Percentiles rank a stretch among this genome's conserved stretches.
Conservation (phyloP, 2,329 filamentous ascomycete species). For the Aspergillus amoenus region DNA sequence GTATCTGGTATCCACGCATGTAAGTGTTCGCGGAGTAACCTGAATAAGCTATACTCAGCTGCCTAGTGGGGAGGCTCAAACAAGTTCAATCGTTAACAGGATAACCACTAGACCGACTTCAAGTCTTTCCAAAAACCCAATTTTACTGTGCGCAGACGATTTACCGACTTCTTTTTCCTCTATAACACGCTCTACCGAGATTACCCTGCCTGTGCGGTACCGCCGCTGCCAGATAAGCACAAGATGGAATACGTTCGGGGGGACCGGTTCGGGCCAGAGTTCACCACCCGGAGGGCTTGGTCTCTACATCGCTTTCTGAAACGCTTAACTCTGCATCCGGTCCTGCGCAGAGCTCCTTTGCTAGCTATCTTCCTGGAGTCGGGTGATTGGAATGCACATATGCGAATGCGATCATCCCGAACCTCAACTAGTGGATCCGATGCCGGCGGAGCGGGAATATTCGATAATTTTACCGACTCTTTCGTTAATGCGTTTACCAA, state of each 20-base stretch:
- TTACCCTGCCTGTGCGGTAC: conserved; percentile 88
- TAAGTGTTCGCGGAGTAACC: conserved; percentile 43
- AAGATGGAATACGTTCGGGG: conserved; percentile 98
- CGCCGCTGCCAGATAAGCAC: conserved; percentile 95
- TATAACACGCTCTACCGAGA: conserved; percentile 86
- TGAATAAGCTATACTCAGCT: conserved; percentile 14
- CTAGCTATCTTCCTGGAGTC: conserved; percentile 90
- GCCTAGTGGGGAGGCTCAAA: conserved; percentile 15
- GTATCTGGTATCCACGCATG: conserved; percentile 88
- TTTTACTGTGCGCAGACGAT: conserved; percentile 80
- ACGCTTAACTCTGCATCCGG: conserved; percentile 82
- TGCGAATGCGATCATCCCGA: conserved; percentile 74
- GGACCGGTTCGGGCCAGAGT: conserved; percentile 91
- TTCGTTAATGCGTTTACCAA: conserved; percentile 98
- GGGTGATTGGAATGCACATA: conserved; percentile 93
- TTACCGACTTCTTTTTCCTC: conserved; percentile 96
- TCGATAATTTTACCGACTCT: conserved; percentile 92
- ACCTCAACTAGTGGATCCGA: conserved; percentile 52
- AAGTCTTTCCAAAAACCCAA: conserved; percentile 82
- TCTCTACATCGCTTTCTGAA: conserved; percentile 89
- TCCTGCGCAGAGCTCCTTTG: conserved; percentile 77
- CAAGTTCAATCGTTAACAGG: conserved; percentile 15
- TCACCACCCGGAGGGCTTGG: conserved; percentile 82
- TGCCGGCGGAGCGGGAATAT: conserved; percentile 62
- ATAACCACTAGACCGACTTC: conserved; percentile 74